Percentiles rank a stretch among this genome's conserved stretches.
phyloP scores from a whole-genome alignment of 2,329 filamentous ascomycete species.

The Fusarium sp. region DNA sequence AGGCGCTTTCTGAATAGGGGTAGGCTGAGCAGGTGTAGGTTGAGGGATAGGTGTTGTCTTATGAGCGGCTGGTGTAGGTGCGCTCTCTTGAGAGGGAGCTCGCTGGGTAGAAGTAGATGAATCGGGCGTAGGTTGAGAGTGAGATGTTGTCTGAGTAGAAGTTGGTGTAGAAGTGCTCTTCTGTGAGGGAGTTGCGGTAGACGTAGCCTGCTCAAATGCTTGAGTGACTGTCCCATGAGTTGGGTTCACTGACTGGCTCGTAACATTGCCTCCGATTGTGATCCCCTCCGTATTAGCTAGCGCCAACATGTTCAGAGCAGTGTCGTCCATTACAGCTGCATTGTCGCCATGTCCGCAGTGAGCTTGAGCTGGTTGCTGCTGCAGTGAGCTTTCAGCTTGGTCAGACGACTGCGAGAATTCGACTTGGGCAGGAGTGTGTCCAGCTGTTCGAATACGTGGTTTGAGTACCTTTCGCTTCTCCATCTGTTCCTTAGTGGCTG shows the following conservation, averaged over 20 bases:
- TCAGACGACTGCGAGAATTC: background rate
- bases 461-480: conserved; percentile 15
- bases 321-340: background rate
- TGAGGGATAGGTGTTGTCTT: background rate
- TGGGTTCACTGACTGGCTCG: background rate
- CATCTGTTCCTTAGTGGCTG: conserved; percentile 17
- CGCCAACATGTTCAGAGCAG: background rate
- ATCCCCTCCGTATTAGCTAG: background rate
- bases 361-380: background rate
- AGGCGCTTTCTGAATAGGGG: background rate
- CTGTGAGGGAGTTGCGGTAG: too few species aligned
- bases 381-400: background rate
- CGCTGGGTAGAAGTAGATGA: background rate
- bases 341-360: background rate
- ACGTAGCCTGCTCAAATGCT: background rate
- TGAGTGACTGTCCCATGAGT: background rate
- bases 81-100: background rate
- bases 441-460: background rate
- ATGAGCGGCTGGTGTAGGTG: background rate
- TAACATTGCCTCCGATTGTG: background rate
- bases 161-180: background rate
- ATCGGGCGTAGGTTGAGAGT: background rate
- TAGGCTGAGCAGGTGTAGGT: too few species aligned
- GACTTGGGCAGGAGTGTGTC: too few species aligned
- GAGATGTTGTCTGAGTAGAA: background rate